Base-by-base conservation (phyloP, 2,329 filamentous ascomycete genomes). In the Pseudogymnoascus sp. region DNA sequence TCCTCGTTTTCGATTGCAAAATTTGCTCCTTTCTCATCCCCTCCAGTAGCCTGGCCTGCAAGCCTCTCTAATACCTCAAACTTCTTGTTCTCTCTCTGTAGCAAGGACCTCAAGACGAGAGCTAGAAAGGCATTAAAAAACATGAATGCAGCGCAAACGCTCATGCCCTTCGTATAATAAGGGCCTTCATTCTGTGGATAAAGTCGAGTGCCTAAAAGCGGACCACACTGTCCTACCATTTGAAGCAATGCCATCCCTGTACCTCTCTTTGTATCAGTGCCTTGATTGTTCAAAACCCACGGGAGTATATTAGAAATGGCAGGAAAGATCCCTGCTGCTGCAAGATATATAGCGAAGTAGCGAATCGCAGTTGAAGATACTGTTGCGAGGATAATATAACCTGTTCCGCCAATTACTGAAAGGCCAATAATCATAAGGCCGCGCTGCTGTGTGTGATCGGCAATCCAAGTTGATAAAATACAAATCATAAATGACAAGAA, bases 281-380 rank as follows among this genome's bases (percentile, higher is more conserved):
- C 70, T 59, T 71, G 68, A 24, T 73, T 73, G 59, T 73, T 71
- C 5, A 71, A 58, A 4, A 71, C 36, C 71, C 71, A 73, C 4
- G 71, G 71, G 33, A 73, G 65, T 50, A 69, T 72, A 37, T 71
- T 66, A 31, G 64, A 63, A 4, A 73, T 47, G 5, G 68, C 68
- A 4, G 72, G 71, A 41, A 73, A 74, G 1, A 72, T 65, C 1
- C 73, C 73, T n/a, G 67, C 65, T 0, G 67, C 65, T 0, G 74
- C 75, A 17, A 77, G 67, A 65, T 69, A 77, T 0, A 75, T 66
- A 0, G 71, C 76, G 0, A 70, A 64, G 64, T 78, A 78, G 4
- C 76, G 69, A 2, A 68, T 67, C 1, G 68, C 70, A 1, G 68
- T 61, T n/a, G 74, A 50, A 57, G 68, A 33, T 24, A 71, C 65